Evolutionary conservation across 1,284 basidiomycete genomes (phyloP), one percentile per base, ranked within the genome.

Genomic region (Jaminaea rosea): DNA sequence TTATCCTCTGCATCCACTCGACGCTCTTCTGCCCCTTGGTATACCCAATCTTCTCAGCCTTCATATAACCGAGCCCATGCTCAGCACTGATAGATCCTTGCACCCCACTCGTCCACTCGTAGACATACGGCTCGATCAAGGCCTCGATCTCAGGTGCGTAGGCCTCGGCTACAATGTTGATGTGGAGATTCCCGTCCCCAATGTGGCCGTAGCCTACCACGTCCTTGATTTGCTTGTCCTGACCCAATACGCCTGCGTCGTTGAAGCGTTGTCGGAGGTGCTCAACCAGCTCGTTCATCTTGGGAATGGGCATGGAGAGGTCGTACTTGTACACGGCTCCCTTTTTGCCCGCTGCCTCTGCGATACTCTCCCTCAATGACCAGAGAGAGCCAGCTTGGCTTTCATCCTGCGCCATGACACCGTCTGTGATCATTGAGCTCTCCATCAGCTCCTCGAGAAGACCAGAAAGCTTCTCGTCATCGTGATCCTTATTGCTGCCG

Each of bases 291-390:
- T 83, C 81, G 77, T 97, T 86, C 82, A 98, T 98, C 64, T 84
- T 82, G 19, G 82, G 79, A 3, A 94, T 80, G 2, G 93, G 93
- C 28, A 98, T 83, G 17, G 88, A 92, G 36, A 99, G 82, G 69
- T 98, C 94, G 75, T 98, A 98, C 78, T 99, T 99, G 80, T 94
- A 98, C 4, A 87, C 85, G 63, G 89, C 89, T 42, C 94, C 94
- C 72, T 89, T 85, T 75, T 97, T 97, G 24, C 87, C 88, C 2
- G 88, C 83, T 1, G 92, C 87, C 75, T 98, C 94, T 2, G 94
- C 85, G 21, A 98, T 81, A 34, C 86, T 84, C 77, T 99, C 94
- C n/a, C 94, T 85, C 15, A 98, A 79, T 1, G 85, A 83, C 94
- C 94, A 98, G 2, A 98, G 77, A 0, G 85, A 85, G 1, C 84